phyloP scores from a whole-genome alignment of 2,329 filamentous ascomycete genomes.

The Aureobasidium sp. region DNA sequence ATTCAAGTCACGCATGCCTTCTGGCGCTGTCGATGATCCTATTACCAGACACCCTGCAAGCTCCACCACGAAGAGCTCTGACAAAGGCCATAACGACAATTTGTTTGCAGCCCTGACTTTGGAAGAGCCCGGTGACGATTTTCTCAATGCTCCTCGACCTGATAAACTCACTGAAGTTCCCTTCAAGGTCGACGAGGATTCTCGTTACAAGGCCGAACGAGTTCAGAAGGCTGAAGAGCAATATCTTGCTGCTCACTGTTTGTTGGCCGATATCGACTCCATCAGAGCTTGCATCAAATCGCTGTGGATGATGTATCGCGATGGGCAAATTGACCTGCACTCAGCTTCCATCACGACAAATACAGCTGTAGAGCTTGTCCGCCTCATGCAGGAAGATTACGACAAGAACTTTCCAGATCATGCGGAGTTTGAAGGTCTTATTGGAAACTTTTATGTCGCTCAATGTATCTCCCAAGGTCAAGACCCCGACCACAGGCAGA shows the following conservation, averaged over 20 bases:
- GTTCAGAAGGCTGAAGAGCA: background rate
- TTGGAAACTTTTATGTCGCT: background rate
- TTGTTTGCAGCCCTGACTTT: background rate
- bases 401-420: background rate
- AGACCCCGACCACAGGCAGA: background rate
- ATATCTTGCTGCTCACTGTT: background rate
- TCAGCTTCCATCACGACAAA: background rate
- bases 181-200: background rate
- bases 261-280: background rate
- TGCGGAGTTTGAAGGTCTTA: background rate
- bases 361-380: background rate
- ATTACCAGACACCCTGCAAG: background rate
- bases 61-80: background rate
- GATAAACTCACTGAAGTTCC: background rate
- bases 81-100: background rate
- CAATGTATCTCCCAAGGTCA: background rate
- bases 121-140: background rate
- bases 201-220: background rate
- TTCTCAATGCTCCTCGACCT: background rate
- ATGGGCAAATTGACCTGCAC: background rate
- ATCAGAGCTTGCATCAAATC: background rate
- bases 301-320: background rate
- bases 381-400: background rate
- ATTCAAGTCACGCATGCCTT: background rate
- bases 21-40: background rate